Conservation (phyloP, 2,329 filamentous ascomycete species). For the Onygenales sp. region DNA sequence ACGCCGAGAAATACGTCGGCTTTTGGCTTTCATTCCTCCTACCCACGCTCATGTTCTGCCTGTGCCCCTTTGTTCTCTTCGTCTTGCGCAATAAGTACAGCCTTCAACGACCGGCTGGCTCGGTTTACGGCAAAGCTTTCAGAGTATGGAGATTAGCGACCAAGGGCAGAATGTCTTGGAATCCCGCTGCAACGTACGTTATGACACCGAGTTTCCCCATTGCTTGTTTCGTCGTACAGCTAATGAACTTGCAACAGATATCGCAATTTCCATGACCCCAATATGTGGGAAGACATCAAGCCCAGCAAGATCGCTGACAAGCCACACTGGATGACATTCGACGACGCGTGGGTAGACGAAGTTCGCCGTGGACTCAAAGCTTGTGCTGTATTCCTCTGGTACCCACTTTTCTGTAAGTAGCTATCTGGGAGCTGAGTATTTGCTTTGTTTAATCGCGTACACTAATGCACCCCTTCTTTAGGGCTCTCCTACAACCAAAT, state of each 20-base stretch:
- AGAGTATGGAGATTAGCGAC: conserved; percentile 51
- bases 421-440: not conserved
- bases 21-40: conserved; percentile 65
- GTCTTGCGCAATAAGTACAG: conserved; percentile 54
- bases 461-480: conserved; percentile 12
- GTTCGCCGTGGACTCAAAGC: conserved; percentile 60
- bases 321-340: conserved; percentile 69
- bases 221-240: not conserved
- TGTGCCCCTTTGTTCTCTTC: conserved; percentile 53
- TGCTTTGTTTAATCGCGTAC: too few species aligned
- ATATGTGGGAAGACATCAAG: conserved; percentile 60
- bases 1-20: conserved; percentile 65
- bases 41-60: conserved; percentile 55
- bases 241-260: conserved; percentile 5
- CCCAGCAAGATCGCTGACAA: conserved; percentile 54
- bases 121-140: conserved; percentile 59
- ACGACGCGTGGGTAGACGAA: conserved; percentile 75
- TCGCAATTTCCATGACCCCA: conserved; percentile 44
- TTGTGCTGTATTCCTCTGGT: conserved; percentile 59
- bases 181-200: conserved; percentile 48
- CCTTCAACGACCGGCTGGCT: conserved; percentile 58
- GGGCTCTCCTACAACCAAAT: conserved; percentile 46
- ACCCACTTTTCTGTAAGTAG: conserved; percentile 38
- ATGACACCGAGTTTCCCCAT: not conserved
- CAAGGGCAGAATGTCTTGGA: conserved; percentile 55